Base-by-base conservation (phyloP, 495 filamentous ascomycete genomes). In the Hypoxylon fuscum region DNA sequence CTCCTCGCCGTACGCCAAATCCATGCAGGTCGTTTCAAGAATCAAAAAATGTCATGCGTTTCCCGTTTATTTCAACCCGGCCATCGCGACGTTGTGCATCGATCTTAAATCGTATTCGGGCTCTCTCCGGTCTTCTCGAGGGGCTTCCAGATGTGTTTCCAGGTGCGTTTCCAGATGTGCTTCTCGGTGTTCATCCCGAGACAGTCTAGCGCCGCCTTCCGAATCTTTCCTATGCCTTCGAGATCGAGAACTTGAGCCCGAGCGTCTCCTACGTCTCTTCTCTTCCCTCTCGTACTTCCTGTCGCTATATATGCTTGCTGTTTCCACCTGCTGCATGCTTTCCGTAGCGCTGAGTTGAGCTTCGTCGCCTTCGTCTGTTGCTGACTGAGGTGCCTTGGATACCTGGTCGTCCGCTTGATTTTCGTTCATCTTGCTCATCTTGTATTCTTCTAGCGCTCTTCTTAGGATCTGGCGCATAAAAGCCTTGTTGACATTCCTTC, bases 401-500 rank as follows among this genome's bases (percentile, higher is more conserved):
- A 62, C 15, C 46, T 56, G 56, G 23, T 42, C 42, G 12, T 55
- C 48, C 23, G 60, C 50, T 21, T 48, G 37, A 1, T n/a, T 52
- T 10, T 43, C 61, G 45, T 41, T 47, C 17, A 52, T 60, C 27
- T 56, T 68, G 3, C 47, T 34, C 5, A 59, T 56, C 41, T 72
- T 68, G 48, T 72, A 72, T 37, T 70, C 65, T 49, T 72, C 69
- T 41, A 72, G 23, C 7, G 69, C 69, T 17, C 60, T 68, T 34
- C 69, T 59, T 22, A 72, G 50, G 32, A 70, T 72, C 40, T 72
- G 69, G 23, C 69, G 69, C 69, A 72, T 72, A 44, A 62, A 72
- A 6, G 69, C 69, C 63, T 72, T 72, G 61, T 72, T 72, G 60
- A 72, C 69, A 18, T 72, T 72, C 27, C 69, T 52, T 22, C 69